Evolutionary conservation across 257 asterid genomes (phyloP).

Genomic region (Penstemon newberryi): DNA sequence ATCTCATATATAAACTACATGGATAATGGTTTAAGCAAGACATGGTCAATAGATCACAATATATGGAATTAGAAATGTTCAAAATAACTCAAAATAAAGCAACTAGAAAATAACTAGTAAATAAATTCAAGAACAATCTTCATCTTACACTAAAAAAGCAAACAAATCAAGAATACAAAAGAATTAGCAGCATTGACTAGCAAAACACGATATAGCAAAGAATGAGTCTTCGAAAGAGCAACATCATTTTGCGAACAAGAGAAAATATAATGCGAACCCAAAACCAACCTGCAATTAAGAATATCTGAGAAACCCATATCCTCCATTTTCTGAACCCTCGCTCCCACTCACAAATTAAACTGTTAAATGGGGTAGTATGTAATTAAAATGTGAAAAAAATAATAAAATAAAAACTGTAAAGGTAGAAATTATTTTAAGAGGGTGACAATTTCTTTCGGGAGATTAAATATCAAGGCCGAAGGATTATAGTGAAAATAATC

Average conservation of each 20-base stretch:
- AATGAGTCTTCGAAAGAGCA: background rate
- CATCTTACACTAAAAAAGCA: background rate
- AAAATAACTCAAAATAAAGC: background rate
- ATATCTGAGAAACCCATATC: background rate
- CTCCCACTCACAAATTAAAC: background rate
- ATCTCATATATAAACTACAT: background rate
- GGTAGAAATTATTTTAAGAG: no score
- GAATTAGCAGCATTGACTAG: background rate
- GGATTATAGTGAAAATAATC: no score
- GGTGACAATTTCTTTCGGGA: no score
- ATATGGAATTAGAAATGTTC: background rate
- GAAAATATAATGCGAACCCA: conserved; percentile 1
- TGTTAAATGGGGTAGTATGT: no score
- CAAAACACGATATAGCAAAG: background rate
- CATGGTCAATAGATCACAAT: background rate
- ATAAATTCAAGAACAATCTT: background rate
- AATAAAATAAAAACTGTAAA: no score
- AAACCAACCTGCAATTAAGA: conserved; percentile 15
- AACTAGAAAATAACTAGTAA: background rate
- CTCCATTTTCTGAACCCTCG: conserved; percentile 23
- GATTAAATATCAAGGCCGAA: no score
- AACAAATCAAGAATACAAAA: background rate
- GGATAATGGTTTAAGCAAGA: background rate
- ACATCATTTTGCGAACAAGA: background rate
- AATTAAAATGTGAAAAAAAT: no score